Evolutionary conservation across 306 rosid species (phyloP).

Genomic region (Lathyrus tuberosus): DNA sequence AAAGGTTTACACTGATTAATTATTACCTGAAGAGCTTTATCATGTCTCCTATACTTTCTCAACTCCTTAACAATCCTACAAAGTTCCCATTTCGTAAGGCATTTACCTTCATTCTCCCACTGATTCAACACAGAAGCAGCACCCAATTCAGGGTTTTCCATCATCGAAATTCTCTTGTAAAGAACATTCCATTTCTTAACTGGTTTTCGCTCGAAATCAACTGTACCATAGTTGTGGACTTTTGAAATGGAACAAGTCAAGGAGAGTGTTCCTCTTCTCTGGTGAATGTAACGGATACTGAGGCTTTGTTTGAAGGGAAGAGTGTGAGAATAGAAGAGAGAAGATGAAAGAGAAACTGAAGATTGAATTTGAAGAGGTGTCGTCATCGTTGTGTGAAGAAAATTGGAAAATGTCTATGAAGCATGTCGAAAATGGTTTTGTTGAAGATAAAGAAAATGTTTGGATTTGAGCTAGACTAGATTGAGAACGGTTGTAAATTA

Average conservation of each 20-base stretch:
- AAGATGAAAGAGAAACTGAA: conserved; percentile 57
- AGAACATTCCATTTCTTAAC: conserved; percentile 64
- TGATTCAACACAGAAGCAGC: conserved; percentile 64
- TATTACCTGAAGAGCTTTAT: conserved; percentile 82
- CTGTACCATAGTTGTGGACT: conserved; percentile 68
- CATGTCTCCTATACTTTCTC: conserved; percentile 61
- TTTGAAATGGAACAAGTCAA: conserved; percentile 65
- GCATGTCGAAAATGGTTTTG: no score
- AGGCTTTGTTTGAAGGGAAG: conserved; percentile 23
- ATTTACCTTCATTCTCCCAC: conserved; percentile 87
- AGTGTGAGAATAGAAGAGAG: conserved; percentile 45
- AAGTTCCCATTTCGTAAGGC: conserved; percentile 81
- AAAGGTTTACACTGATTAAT: background rate
- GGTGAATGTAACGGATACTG: background rate
- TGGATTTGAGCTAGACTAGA: no score
- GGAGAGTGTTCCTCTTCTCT: conserved; percentile 9
- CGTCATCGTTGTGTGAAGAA: background rate
- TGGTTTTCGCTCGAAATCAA: conserved; percentile 72
- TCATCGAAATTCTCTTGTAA: conserved; percentile 61
- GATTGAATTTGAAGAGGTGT: conserved; percentile 56
- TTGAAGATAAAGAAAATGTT: no score
- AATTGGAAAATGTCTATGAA: no score
- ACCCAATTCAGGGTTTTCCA: conserved; percentile 61
- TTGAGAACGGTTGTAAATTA: no score
- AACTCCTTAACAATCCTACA: conserved; percentile 74